Base-by-base conservation (phyloP, 2,329 filamentous ascomycete species). In the Lachnellula willkommii region DNA sequence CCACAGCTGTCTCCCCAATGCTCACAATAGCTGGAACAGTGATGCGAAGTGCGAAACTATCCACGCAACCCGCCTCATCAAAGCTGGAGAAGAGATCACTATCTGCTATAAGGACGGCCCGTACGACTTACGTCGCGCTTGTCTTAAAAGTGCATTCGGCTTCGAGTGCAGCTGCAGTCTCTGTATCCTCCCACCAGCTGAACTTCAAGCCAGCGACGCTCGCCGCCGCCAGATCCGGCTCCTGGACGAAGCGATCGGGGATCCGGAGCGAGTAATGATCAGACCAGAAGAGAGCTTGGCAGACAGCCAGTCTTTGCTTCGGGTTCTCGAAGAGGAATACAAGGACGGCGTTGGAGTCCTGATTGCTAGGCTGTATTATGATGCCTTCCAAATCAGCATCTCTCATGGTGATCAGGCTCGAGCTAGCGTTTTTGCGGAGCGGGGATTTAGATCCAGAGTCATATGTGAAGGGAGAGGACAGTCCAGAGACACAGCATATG, bases 371-470 rank as follows among this genome's bases (percentile, higher is more conserved):
- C 52, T 70, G 6, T 75, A 75, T 58, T 73, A 73, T 52, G 70
- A 75, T 54, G 73, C 73, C 17, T 72, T 75, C 50, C 70, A 75
- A 59, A 69, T 78, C 47, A 58, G 63, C 50, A 68, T 73, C 42
- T 63, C 66, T 7, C 71, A 77, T 64, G 68, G 72, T 1, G 75
- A 77, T 59, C 65, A 71, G 54, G 74, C 74, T 47, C 67, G 75
- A 46, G 74, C 74, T 7, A 70, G 63, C 11, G 65, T 70, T 8
- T 77, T 77, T 65, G 72, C 72, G 5, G 66, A 74, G 54, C 70
- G 63, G 52, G 66, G 65, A 3, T 71, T 73, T 52, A 60, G 64
- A 42, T 58, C 62, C 1, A 66, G 69, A 35, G 57, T 71, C 11
- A 60, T 70, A 3, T 72, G 66, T 51, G 69, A 73, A 73, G 53